Percentiles rank a stretch among this genome's conserved stretches.
These are phyloP conservation scores for Globisporangium takayamanum DNA, from an alignment of 352 stramenopile genomes.

Conservation along the genomic window DNA sequence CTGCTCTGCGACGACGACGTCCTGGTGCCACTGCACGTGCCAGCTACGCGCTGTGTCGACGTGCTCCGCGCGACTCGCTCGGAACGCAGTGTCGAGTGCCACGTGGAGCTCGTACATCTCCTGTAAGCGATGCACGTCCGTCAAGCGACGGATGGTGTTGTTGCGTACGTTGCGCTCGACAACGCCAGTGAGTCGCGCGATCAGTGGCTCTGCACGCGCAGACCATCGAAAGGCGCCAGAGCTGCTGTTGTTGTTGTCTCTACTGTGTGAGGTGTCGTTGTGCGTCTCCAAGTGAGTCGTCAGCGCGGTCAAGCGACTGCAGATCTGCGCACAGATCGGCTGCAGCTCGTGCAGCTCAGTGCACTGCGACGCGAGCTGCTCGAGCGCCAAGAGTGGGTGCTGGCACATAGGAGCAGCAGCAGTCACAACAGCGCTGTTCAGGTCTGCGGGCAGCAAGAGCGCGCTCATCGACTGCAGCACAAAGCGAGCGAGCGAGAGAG, in stretches of 20 bases:
- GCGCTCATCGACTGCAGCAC: too few species aligned
- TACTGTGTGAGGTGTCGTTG: not conserved
- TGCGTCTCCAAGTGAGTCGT: constrained; percentile 2
- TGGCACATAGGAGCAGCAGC: not conserved
- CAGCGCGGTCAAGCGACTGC: constrained; percentile 6
- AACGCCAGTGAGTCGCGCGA: constrained; percentile 25
- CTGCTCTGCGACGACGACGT: constrained; percentile 38
- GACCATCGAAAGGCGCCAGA: not conserved
- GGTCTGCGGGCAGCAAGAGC: not conserved
- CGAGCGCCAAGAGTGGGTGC: constrained; percentile 11
- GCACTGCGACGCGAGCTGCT: constrained; percentile 15
- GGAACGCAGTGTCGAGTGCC: constrained; percentile 32
- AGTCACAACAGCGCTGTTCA: not conserved
- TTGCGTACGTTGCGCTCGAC: constrained; percentile 23
- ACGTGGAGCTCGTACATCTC: constrained; percentile 33
- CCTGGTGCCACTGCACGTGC: constrained; percentile 38
- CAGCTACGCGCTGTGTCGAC: constrained; percentile 39
- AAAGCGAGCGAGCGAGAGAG: too few species aligned
- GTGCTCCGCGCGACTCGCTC: constrained; percentile 28
- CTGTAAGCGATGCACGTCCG: constrained; percentile 24
- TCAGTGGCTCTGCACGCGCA: constrained; percentile 9
- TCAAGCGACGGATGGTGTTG: constrained; percentile 29
- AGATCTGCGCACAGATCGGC: constrained; percentile 10
- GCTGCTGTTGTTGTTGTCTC: not conserved
- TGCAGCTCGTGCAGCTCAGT: constrained; percentile 12